Percentiles rank a stretch among this genome's conserved stretches.
Evolutionary conservation across 768 basidiomycete genomes (phyloP).

Genomic region (Mycena polygramma): DNA sequence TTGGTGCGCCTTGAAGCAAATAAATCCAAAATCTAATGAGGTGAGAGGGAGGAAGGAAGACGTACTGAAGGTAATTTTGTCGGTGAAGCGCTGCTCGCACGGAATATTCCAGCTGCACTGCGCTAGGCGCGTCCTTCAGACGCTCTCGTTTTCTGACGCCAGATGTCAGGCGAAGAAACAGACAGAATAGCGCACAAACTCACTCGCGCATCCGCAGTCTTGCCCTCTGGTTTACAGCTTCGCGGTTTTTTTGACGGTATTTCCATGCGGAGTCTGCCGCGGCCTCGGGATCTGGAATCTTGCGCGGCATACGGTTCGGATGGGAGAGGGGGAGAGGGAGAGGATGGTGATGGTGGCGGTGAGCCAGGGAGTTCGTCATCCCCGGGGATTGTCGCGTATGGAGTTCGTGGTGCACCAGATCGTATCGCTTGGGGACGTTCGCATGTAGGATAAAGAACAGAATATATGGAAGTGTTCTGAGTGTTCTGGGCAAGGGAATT

Average conservation of each 20-base stretch:
- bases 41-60: background rate
- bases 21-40: too few relatives aligned
- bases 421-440: background rate
- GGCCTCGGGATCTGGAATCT: background rate
- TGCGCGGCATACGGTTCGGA: background rate
- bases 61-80: background rate
- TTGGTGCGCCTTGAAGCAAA: too few relatives aligned
- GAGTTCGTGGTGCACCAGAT: background rate
- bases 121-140: background rate
- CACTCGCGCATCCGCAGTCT: background rate
- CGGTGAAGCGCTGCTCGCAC: background rate
- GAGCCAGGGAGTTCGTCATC: background rate
- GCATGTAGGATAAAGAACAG: too few relatives aligned
- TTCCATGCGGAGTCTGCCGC: background rate
- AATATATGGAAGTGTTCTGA: too few relatives aligned
- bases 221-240: background rate
- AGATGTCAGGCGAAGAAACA: too few relatives aligned
- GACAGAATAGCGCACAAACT: background rate
- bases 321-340: background rate
- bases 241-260: background rate
- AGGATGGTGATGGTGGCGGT: background rate
- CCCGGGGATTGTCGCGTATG: background rate
- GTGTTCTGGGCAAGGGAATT: too few relatives aligned
- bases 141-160: background rate
- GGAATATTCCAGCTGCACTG: background rate